Percentiles rank a stretch among this genome's conserved stretches.
These are phyloP conservation scores for Stagonosporopsis rhizophila DNA, from an alignment of 2,329 filamentous ascomycete species.

Conservation along the genomic window DNA sequence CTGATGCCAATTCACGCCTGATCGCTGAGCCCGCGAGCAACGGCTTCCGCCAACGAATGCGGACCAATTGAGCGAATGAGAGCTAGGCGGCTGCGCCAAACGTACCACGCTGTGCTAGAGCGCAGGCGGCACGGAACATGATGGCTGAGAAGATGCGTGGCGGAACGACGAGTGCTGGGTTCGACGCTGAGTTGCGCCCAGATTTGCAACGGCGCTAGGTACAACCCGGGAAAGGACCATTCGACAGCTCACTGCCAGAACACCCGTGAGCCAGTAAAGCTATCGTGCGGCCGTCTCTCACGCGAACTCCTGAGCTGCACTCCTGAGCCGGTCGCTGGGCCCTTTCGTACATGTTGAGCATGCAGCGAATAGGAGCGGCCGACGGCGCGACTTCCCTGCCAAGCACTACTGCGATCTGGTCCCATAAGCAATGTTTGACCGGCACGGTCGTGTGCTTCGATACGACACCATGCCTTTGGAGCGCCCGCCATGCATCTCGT, in stretches of 20 bases:
- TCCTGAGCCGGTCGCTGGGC: constrained; percentile 18
- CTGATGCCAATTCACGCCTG: constrained; percentile 27
- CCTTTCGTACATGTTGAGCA: constrained; percentile 7
- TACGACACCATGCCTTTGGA: constrained; percentile 7
- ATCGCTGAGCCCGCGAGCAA: constrained; percentile 31
- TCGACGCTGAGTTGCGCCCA: constrained; percentile 28
- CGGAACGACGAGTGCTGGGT: constrained; percentile 29
- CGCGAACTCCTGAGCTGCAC: constrained; percentile 27
- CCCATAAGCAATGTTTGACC: constrained; percentile 13
- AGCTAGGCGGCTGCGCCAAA: constrained; percentile 29
- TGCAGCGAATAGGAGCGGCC: constrained; percentile 16
- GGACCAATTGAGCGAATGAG: constrained; percentile 29
- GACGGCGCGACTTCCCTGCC: constrained; percentile 12
- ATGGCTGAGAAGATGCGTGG: constrained; percentile 32
- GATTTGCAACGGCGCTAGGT: constrained; percentile 27
- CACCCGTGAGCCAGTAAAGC: constrained; percentile 23
- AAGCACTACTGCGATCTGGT: constrained; percentile 17
- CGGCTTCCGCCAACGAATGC: constrained; percentile 28
- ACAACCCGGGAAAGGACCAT: constrained; percentile 13
- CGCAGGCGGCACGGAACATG: constrained; percentile 36
- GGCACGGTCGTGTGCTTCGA: constrained; percentile 8
- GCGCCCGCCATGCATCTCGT: constrained; percentile 14
- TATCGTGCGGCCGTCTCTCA: constrained; percentile 10
- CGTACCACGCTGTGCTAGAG: constrained; percentile 35
- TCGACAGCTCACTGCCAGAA: constrained; percentile 10